Evolutionary conservation across 2,329 filamentous ascomycete species (phyloP).

Genomic region (Cadophora luteo-olivacea): DNA sequence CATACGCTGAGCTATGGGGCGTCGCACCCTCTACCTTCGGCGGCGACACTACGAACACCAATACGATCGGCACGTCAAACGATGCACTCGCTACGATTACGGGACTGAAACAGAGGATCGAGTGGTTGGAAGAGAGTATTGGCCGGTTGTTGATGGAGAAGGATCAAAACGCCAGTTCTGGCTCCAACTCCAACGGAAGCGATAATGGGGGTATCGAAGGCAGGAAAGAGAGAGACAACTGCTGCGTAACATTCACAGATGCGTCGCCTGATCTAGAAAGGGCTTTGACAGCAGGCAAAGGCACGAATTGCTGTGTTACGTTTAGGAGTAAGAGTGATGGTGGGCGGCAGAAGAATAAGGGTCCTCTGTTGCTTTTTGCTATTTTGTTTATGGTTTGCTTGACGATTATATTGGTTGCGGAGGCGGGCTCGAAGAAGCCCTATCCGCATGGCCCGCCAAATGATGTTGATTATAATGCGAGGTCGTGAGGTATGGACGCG

Average conservation of each 20-base stretch:
- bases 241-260: constrained; percentile 40
- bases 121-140: constrained; percentile 41
- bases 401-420: constrained; percentile 20
- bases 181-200: not conserved
- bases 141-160: constrained; percentile 37
- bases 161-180: constrained; percentile 5
- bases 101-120: constrained; percentile 37
- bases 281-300: constrained; percentile 21
- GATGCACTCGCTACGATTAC: constrained; percentile 36
- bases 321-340: constrained; percentile 23
- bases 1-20: constrained; percentile 38
- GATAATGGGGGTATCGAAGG: not conserved
- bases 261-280: constrained; percentile 37
- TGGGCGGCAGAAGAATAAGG: constrained; percentile 2
- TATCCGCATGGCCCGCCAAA: not conserved
- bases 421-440: constrained; percentile 4
- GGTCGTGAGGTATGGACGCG: not conserved
- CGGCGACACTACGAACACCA: constrained; percentile 23
- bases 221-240: constrained; percentile 30
- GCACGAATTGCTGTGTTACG: constrained; percentile 38
- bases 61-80: constrained; percentile 31
- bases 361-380: constrained; percentile 15
- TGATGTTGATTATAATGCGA: not conserved
- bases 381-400: constrained; percentile 21
- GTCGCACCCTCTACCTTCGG: constrained; percentile 36